phyloP scores from a whole-genome alignment of 257 asterid genomes.

The Verbascum thapsus region DNA sequence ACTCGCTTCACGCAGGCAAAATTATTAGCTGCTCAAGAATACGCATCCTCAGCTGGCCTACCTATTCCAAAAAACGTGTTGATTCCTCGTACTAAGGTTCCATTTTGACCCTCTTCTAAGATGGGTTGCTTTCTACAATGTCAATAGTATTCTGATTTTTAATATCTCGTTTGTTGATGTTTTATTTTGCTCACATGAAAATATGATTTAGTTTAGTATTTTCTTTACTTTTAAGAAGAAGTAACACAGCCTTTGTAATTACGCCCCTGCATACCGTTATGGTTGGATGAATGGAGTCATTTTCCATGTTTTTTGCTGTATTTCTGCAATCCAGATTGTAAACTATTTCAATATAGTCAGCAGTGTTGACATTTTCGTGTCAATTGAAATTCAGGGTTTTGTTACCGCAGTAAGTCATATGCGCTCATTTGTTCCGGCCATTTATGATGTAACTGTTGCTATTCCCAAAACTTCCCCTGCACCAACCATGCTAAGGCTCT shows the following conservation, averaged over 20 bases:
- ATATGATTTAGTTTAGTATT: constrained; percentile 26
- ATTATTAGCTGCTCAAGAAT: constrained; percentile 95
- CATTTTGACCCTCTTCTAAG: constrained; percentile 22
- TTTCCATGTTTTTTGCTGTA: not conserved
- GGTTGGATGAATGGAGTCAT: not conserved
- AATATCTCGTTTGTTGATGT: not conserved
- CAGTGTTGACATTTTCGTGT: constrained; percentile 48
- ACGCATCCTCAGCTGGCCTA: constrained; percentile 74
- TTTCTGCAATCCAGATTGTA: constrained; percentile 9
- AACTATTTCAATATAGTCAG: constrained; percentile 18
- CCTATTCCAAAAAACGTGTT: constrained; percentile 89
- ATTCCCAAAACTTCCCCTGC: constrained; percentile 79
- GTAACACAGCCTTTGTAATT: not conserved
- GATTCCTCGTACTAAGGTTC: constrained; percentile 97
- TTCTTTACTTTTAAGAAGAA: constrained; percentile 3
- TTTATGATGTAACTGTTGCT: constrained; percentile 85
- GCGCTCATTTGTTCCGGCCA: constrained; percentile 94
- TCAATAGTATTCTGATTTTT: not conserved
- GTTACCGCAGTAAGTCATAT: constrained; percentile 84
- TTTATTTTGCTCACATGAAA: not conserved
- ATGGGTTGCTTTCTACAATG: not conserved
- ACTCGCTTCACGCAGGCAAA: constrained; percentile 95
- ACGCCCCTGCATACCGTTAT: not conserved
- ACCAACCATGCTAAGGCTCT: constrained; percentile 91
- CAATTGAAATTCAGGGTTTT: constrained; percentile 46